A percentile compares a stretch with the other conserved stretches of the same genome.
These are phyloP conservation scores for Clavispora vitiphila DNA, from an alignment of 805 yeast species.

Conservation along the genomic window DNA sequence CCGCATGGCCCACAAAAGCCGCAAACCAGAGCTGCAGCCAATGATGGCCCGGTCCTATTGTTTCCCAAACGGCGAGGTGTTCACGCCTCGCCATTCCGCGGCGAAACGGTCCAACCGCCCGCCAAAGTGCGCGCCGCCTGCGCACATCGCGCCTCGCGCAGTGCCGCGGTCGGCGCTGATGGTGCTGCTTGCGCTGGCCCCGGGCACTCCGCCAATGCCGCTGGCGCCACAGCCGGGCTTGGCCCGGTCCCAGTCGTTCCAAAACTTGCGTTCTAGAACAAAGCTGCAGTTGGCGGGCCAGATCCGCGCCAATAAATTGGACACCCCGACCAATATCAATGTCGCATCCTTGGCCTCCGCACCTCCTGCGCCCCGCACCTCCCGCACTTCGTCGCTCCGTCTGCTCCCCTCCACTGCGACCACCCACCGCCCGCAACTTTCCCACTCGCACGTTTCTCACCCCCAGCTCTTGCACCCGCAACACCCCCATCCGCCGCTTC, in stretches of 20 bases:
- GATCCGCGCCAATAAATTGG: slow-evolving; percentile 19
- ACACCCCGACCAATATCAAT: slow-evolving; percentile 24
- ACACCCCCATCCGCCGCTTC: too few relatives aligned
- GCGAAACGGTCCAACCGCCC: slow-evolving; percentile 35
- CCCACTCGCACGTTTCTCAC: not conserved
- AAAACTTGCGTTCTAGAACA: slow-evolving; percentile 12
- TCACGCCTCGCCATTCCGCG: slow-evolving; percentile 42
- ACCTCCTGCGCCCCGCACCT: slow-evolving; percentile 1
- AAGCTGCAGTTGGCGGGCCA: slow-evolving; percentile 19
- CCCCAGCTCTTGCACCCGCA: slow-evolving; percentile 2
- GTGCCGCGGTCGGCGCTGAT: slow-evolving; percentile 9
- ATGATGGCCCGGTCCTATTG: slow-evolving; percentile 24
- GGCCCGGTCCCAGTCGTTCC: slow-evolving; percentile 14
- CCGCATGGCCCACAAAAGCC: slow-evolving; percentile 33
- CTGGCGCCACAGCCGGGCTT: not conserved
- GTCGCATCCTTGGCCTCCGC: slow-evolving; percentile 1
- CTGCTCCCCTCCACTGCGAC: slow-evolving; percentile 1
- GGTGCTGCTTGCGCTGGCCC: slow-evolving; percentile 9
- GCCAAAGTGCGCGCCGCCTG: slow-evolving; percentile 13
- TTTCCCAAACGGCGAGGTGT: slow-evolving; percentile 53
- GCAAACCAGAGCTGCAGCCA: slow-evolving; percentile 19
- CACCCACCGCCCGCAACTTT: too few relatives aligned
- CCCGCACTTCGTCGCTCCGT: slow-evolving; percentile 4
- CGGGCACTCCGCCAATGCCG: not conserved
- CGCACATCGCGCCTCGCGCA: slow-evolving; percentile 3